These are phyloP conservation scores for Ilyonectria robusta DNA, from an alignment of 2,329 filamentous ascomycete genomes.

Conservation along the genomic window DNA sequence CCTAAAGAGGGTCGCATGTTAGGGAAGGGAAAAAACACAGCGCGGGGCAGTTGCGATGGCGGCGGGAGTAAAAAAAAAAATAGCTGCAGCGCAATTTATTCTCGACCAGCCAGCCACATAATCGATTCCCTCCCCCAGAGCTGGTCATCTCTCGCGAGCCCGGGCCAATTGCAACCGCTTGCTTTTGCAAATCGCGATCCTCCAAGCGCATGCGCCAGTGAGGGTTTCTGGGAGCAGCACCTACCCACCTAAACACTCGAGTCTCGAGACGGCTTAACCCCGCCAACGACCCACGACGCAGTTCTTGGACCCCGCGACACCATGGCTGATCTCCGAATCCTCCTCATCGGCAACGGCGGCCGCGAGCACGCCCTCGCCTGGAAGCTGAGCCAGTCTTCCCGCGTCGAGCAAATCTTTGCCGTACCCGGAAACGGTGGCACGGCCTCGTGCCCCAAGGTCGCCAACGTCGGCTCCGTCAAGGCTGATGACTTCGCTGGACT, in stretches of 20 bases:
- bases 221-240: constrained; percentile 23
- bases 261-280: constrained; percentile 18
- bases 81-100: constrained; percentile 23
- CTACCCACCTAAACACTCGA: constrained; percentile 1
- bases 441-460: constrained; percentile 76
- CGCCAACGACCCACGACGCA: constrained; percentile 22
- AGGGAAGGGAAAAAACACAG: constrained; percentile 1
- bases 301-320: constrained; percentile 6
- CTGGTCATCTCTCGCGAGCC: constrained; percentile 39
- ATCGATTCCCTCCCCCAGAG: constrained; percentile 27
- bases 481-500: constrained; percentile 84
- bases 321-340: constrained; percentile 71
- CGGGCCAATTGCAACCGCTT: constrained; percentile 36
- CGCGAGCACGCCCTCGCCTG: constrained; percentile 95
- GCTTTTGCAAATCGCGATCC: not conserved
- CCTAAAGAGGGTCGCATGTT: not conserved
- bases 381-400: constrained; percentile 88
- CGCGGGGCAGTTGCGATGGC: constrained; percentile 32
- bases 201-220: constrained; percentile 6
- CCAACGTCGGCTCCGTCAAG: constrained; percentile 78
- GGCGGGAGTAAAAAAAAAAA: constrained; percentile 24
- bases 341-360: constrained; percentile 94
- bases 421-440: constrained; percentile 92
- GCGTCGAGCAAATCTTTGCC: constrained; percentile 81
- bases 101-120: constrained; percentile 29